Evolutionary conservation across 345 rosid genomes (phyloP).

Genomic region (Clarkia xantiana): DNA sequence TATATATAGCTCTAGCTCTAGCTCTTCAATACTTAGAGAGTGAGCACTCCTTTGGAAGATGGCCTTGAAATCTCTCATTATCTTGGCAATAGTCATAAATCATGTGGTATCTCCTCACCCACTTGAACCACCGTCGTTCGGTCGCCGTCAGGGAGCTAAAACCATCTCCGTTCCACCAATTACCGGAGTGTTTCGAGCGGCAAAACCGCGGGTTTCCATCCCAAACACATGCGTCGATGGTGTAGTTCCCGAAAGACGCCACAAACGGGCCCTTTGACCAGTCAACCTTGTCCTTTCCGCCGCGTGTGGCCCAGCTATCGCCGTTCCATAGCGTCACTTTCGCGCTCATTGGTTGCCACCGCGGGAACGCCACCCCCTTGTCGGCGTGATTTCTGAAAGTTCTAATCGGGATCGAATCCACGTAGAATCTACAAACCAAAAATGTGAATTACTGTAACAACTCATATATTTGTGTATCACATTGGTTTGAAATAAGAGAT

Average conservation of each 20-base stretch:
- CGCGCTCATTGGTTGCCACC: constrained; percentile 62
- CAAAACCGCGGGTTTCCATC: constrained; percentile 45
- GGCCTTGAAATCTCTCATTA: too few species aligned
- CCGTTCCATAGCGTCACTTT: constrained; percentile 70
- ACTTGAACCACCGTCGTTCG: constrained; percentile 63
- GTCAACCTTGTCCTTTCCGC: too few species aligned
- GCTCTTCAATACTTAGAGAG: too few species aligned
- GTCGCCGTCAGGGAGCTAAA: constrained; percentile 30
- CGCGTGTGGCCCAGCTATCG: constrained; percentile 78
- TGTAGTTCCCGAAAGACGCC: too few species aligned
- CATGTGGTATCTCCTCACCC: constrained; percentile 67
- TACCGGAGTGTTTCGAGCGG: constrained; percentile 27
- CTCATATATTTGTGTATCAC: too few species aligned
- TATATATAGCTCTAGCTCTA: too few species aligned
- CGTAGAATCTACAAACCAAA: constrained; percentile 42
- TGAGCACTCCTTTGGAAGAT: too few species aligned
- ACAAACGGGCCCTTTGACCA: too few species aligned
- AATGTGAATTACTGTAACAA: too few species aligned
- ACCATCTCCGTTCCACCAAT: constrained; percentile 61
- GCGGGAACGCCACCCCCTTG: constrained; percentile 59
- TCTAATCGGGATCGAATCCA: constrained; percentile 62
- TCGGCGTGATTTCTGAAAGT: constrained; percentile 61
- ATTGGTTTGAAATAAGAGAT: too few species aligned
- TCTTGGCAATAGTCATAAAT: constrained; percentile 77
- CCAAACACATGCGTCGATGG: too few species aligned